A percentile compares a stretch with the other conserved stretches of the same genome.
Conservation (phyloP, 306 rosid species). For the Medicago lupulina region DNA sequence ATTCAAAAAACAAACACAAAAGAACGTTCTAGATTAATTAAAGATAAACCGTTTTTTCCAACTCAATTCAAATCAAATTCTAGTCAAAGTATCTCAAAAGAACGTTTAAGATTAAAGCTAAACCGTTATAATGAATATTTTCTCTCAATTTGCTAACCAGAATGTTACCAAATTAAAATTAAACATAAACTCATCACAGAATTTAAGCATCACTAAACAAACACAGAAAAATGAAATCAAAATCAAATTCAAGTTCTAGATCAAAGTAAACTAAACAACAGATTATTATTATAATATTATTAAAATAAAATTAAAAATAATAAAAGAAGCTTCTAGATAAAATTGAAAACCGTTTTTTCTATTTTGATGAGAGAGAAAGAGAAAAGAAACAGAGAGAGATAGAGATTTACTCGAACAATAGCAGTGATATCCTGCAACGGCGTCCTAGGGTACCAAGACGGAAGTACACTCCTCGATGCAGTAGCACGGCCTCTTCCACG, state of each 20-base stretch:
- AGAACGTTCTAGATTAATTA: too few species aligned
- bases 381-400: background rate
- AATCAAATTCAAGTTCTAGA: too few species aligned
- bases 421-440: constrained; percentile 77
- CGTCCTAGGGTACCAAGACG: constrained; percentile 86
- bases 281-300: background rate
- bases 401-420: constrained; percentile 53
- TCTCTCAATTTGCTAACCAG: background rate
- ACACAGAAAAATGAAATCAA: too few species aligned
- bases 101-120: too few species aligned
- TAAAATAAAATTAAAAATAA: background rate
- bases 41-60: too few species aligned
- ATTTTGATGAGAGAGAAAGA: background rate
- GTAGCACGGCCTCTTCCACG: constrained; percentile 40
- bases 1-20: background rate
- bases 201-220: too few species aligned
- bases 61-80: background rate
- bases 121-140: background rate
- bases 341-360: background rate
- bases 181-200: too few species aligned
- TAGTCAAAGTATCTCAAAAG: background rate
- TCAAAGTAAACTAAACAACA: background rate
- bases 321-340: background rate
- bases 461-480: constrained; percentile 50
- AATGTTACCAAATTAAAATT: too few species aligned